Evolutionary conservation across 2,329 filamentous ascomycete genomes (phyloP), one percentile per base, ranked within the genome.

Genomic region (Penicillium sp.): DNA sequence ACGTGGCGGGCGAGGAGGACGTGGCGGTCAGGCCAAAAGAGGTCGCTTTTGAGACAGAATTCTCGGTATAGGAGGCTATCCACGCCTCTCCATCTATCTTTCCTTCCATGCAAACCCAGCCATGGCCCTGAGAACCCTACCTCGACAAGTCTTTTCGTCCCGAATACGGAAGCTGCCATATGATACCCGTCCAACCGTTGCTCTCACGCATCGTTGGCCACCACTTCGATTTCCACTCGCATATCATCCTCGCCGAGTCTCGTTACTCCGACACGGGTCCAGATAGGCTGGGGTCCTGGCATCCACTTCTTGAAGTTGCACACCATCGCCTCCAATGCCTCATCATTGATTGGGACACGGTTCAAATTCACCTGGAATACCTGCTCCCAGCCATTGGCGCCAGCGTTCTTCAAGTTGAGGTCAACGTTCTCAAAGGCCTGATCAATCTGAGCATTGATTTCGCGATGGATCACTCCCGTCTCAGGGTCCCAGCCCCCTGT

Each of bases 401-500:
- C 86, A 0, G 84, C 84, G 15, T 80, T 66, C 43, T 77, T 79
- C 4, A 88, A 71, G 31, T 70, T 74, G 5, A 77, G 67, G 1
- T 88, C 83, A 10, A 87, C 81, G 57, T 88, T 88, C 3, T 68
- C 71, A 64, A 88, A 88, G 0, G 84, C 83, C 55, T 80, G 76
- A 52, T 82, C 81, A 49, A 84, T 81, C 54, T 84, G 75, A 0
- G 71, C 75, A 49, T 78, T 76, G 42, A 82, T 72, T 11, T 81
- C 77, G 2, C 64, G 66, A 55, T 67, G 58, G 48, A 73, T 60
- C 2, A 53, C 54, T 7, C 64, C 67, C 0, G 67, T 70, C 8
- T 57, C 37, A 0, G 68, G 70, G 31, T 75, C 57, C 72, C 74
- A 78, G 60, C 76, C 67, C 67, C 76, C 70, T 79, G 25, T 22